These are phyloP conservation scores for Tephrocybe sp. DNA, from an alignment of 768 basidiomycete genomes.

Conservation along the genomic window DNA sequence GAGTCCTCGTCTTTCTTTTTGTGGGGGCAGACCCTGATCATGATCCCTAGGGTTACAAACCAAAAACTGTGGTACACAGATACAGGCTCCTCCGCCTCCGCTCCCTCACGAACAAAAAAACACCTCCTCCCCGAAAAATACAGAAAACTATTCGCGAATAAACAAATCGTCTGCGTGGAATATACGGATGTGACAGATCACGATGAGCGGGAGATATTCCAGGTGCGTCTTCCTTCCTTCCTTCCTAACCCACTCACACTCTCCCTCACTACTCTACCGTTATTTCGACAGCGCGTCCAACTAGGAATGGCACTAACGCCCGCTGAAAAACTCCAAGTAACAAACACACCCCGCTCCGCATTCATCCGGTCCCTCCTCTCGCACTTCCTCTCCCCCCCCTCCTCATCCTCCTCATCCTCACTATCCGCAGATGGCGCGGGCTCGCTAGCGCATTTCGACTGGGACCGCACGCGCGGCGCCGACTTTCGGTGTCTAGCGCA, in stretches of 20 bases:
- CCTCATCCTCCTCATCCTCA: slow-evolving; percentile 39
- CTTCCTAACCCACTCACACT: no score
- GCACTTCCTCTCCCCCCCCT: slow-evolving; percentile 51
- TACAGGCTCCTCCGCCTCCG: no score
- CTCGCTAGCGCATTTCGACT: slow-evolving; percentile 40
- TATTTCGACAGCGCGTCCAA: slow-evolving; percentile 79
- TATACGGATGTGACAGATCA: slow-evolving; percentile 56
- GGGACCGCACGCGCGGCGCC: slow-evolving; percentile 47
- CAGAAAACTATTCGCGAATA: slow-evolving; percentile 60
- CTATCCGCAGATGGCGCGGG: slow-evolving; percentile 35
- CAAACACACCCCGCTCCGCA: slow-evolving; percentile 50
- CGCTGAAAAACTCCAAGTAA: slow-evolving; percentile 67
- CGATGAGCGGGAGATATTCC: slow-evolving; percentile 69
- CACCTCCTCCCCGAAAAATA: slow-evolving; percentile 48
- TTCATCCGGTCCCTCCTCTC: slow-evolving; percentile 59
- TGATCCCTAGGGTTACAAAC: slow-evolving; percentile 20
- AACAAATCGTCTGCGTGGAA: slow-evolving; percentile 81
- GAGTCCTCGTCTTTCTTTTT: no score
- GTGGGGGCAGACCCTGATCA: no score
- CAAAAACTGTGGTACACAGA: slow-evolving; percentile 55
- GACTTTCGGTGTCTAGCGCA: slow-evolving; percentile 62
- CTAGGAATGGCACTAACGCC: slow-evolving; percentile 70
- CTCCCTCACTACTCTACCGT: no score
- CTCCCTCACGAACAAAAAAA: no score
- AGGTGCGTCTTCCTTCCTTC: no score